A percentile compares a stretch with the other conserved stretches of the same genome.
Conservation (phyloP, 2,329 filamentous ascomycete species). For the Penicillium sp. region DNA sequence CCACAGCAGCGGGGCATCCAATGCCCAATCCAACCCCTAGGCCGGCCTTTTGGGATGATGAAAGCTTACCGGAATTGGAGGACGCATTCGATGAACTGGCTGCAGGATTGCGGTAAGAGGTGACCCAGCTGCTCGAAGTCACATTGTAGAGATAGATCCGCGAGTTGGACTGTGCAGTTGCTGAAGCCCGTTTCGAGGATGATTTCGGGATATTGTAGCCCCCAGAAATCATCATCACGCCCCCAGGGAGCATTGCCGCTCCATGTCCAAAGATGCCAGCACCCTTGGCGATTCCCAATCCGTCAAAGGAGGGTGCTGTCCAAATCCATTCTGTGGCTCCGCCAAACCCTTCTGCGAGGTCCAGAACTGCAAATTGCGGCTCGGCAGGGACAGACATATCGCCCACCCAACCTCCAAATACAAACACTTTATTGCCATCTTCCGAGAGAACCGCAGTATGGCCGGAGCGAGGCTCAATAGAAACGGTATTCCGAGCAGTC, state of each 20-base stretch:
- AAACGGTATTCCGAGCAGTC: constrained; percentile 48
- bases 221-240: constrained; percentile 61
- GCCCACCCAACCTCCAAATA: constrained; percentile 92
- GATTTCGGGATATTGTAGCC: constrained; percentile 54
- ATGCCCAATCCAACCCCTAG: constrained; percentile 66
- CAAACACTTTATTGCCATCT: constrained; percentile 73
- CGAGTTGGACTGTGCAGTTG: constrained; percentile 40
- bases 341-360: constrained; percentile 72
- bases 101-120: constrained; percentile 55
- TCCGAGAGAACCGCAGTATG: constrained; percentile 80
- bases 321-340: constrained; percentile 47
- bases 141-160: constrained; percentile 60
- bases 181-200: constrained; percentile 40
- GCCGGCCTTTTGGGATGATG: constrained; percentile 52
- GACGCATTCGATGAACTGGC: constrained; percentile 8
- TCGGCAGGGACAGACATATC: constrained; percentile 71
- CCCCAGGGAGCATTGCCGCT: constrained; percentile 60
- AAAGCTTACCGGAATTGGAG: constrained; percentile 23
- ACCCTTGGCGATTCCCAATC: constrained; percentile 42
- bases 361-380: constrained; percentile 76
- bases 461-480: constrained; percentile 78
- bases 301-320: constrained; percentile 41
- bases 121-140: constrained; percentile 59
- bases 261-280: constrained; percentile 62
- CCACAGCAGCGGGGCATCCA: constrained; percentile 56